These are phyloP conservation scores for Knoxia roxburghii DNA, from an alignment of 257 asterid genomes.

Conservation along the genomic window DNA sequence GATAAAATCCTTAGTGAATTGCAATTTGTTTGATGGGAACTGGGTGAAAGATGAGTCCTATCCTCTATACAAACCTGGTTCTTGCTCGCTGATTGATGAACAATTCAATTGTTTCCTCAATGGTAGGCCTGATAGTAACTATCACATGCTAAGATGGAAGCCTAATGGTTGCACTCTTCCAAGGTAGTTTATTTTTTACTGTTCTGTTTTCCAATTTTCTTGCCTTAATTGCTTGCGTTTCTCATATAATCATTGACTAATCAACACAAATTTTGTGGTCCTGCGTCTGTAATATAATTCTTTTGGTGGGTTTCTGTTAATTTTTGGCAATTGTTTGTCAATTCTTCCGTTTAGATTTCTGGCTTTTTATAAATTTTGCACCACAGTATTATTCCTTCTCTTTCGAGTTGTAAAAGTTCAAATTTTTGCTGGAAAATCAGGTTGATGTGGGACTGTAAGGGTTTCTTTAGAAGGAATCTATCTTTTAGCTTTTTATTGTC, in stretches of 20 bases:
- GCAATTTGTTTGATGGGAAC: constrained; percentile 79
- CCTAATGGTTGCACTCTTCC: constrained; percentile 81
- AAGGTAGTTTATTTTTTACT: constrained; percentile 35
- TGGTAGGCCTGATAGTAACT: constrained; percentile 71
- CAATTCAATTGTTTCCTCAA: constrained; percentile 78
- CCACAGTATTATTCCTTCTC: not conserved
- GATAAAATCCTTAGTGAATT: constrained; percentile 47
- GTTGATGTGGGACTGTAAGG: not conserved
- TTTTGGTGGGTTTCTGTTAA: no score
- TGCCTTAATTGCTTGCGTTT: not conserved
- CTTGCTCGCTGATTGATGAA: constrained; percentile 90
- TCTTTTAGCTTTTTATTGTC: not conserved
- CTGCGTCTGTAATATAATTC: no score
- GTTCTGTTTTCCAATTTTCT: not conserved
- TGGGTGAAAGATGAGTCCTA: constrained; percentile 87
- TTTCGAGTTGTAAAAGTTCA: constrained; percentile 1
- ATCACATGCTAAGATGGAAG: constrained; percentile 68
- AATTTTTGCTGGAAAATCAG: not conserved
- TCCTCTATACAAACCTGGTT: constrained; percentile 79
- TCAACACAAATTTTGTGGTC: not conserved
- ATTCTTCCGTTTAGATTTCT: not conserved
- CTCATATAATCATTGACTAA: not conserved
- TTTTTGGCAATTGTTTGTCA: not conserved
- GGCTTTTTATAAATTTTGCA: not conserved
- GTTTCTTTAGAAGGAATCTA: not conserved